Base-by-base conservation (phyloP, 2,329 filamentous ascomycete genomes). In the Penicillium sp. region DNA sequence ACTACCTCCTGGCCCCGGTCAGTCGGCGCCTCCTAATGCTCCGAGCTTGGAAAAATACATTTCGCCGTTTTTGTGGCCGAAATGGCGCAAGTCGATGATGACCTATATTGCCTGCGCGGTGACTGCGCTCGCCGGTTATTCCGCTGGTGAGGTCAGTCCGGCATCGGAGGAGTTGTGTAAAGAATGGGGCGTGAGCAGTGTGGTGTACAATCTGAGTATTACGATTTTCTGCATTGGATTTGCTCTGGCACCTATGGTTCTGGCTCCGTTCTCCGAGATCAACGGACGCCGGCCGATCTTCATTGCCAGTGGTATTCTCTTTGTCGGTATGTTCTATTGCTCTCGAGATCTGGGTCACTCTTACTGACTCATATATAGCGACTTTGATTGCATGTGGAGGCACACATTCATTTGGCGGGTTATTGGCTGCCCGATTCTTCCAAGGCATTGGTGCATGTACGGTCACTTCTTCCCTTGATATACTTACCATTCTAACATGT, bases 201-300 rank as follows among this genome's bases (percentile, higher is more conserved):
- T 87, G n/a, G 85, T 85, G 1, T 81, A 85, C n/a, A 76, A 88
- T 5, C 77, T 85, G 1, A 90, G 90, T 31, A 89, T 96, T 55
- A 95, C 91, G 0, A 82, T 84, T 0, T 96, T 94, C 70, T 94
- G 89, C 42, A 65, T 81, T 31, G 91, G 92, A 3, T 96, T 96
- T 61, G 90, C 82, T 0, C 71, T 91, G 23, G 88, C 89, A 0
- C 92, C 92, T 0, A 96, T 96, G 91, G 79, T 90, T 0, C 80
- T 96, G 0, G 92, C 92, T 0, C 92, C 92, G 0, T 87, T 96
- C 59, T 90, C 87, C 0, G 92, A 96, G 72, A 87, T 95, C 67
- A 90, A 94, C 71, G 92, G 92, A 3, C 84, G 92, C 2, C 85
- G 89, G 50, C 89, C 91, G 0, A 88, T 95, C 31, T 94, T 96